Base-by-base conservation (phyloP, 495 filamentous ascomycete species). In the Aspergillus affinis region DNA sequence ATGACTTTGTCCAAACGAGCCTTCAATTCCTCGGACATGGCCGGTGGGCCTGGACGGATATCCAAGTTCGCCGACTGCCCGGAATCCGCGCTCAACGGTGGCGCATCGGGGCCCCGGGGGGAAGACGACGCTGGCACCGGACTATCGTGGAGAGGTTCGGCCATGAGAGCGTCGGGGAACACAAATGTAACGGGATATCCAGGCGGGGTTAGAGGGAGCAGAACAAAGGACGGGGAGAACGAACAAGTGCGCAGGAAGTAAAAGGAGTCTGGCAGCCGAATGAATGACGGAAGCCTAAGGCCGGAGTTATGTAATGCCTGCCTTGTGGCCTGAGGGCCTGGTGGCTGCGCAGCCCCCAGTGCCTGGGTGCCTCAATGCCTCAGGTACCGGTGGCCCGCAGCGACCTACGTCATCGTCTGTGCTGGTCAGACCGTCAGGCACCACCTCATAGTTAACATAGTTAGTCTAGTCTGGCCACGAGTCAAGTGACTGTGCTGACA, bases 1-100 rank as follows among this genome's bases (percentile, higher is more conserved):
- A 90, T 73, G 23, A 91, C 82, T 54, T 83, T 84, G 10, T 89
- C 84, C 51, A 88, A 72, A 45, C 75, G 75, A 64, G 71, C 70
- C 55, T 76, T 78, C 54, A 76, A 47, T 62, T 78, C 77, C 48
- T 76, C 74, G 50, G 75, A 69, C 29, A 75, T 64, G 53, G 64
- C 57, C 21, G 59, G 59, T 30, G 65, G 51, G 41, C 63, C 63
- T 26, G 68, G 57, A 41, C 61, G 65, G 59, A 64, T 54, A 49
- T 75, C 71, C 48, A 60, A 48, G 19, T 60, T 45, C 48, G 59
- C 70, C n/a, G 65, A 64, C 32, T 67, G 65, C 48, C 62, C 65
- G 64, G 69, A 71, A 59, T 66, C 70, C 65, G 71, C 71, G 60
- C 75, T 77, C 49, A 63, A 63, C 44, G 71, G 71, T 54, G 70